Evolutionary conservation across 805 yeast species (phyloP), one percentile per base, ranked within the genome.

Genomic region (Starmerella cellae): DNA sequence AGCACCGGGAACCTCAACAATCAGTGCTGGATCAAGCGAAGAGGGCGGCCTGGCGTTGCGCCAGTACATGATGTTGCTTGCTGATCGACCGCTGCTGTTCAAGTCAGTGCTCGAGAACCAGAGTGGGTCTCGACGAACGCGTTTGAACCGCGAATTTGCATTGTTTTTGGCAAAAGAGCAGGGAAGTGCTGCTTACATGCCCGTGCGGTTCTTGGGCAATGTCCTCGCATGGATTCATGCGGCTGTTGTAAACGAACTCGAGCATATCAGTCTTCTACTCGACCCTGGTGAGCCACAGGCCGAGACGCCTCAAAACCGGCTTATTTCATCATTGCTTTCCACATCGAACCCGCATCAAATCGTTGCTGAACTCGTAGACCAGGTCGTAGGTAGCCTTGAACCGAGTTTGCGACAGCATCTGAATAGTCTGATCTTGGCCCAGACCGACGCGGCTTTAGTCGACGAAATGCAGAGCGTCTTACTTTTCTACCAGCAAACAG

Each of bases 201-300:
- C 95, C 1, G 66, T 77, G 21, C 67, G 95, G 42, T 87, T 77
- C 49, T 66, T 83, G 16, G 94, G 96, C 21, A 95, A 85, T 57
- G 69, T 91, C 26, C 63, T 91, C 30, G 97, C 97, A 0, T 82
- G 81, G 65, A 70, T 85, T 2, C 96, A 91, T 57, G 74, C 87
- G 1, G 70, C 82, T 4, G 77, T 85, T 24, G 94, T 85, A 3
- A 82, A 83, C 60, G 98, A 91, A 59, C 70, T 76, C 32, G 98
- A 91, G 55, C 68, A 79, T 24, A 69, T 88, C 4, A 68, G 69
- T 8, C 68, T 76, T 17, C 61, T 88, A 39, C 77, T 88, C 42
- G 69, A 69, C 36, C 65, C 35, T 32, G 48, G 41, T 18, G 40
- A 23, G 34, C 13, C 10, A 8, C 38, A 35, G 38, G 29, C 10